Conservation (phyloP, 164 flowering plant genomes). For the Piper betle region DNA sequence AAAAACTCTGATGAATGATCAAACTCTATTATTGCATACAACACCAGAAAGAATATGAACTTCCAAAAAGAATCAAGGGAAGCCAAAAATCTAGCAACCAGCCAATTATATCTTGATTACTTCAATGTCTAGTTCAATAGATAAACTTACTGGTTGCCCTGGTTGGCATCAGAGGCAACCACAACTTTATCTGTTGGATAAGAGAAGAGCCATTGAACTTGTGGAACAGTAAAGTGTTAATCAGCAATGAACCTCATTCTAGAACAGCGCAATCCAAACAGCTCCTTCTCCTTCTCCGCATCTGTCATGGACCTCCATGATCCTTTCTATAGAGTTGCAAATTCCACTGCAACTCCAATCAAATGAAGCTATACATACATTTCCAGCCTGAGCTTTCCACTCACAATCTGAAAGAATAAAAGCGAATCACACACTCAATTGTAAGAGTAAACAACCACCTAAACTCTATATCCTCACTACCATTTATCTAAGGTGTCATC, state of each 20-base stretch:
- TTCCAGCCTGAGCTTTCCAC: slow-evolving; percentile 86
- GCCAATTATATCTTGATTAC: no score
- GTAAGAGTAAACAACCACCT: background rate
- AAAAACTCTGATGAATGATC: no score
- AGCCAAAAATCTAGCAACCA: no score
- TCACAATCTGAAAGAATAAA: slow-evolving; percentile 49
- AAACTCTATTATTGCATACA: no score
- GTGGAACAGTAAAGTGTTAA: no score
- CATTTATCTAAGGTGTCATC: background rate
- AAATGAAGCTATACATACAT: slow-evolving; percentile 68
- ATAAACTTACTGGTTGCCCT: no score
- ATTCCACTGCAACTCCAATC: slow-evolving; percentile 96
- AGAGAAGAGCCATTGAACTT: no score
- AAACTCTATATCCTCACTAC: background rate
- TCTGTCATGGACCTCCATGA: slow-evolving; percentile 53
- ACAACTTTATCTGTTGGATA: no score
- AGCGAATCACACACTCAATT: background rate
- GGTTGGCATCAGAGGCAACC: no score
- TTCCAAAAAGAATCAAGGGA: no score
- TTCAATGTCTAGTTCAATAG: no score
- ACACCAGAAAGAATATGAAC: no score
- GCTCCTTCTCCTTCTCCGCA: slow-evolving; percentile 77
- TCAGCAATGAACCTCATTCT: background rate
- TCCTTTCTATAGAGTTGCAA: slow-evolving; percentile 73
- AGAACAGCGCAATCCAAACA: slow-evolving; percentile 52